Evolutionary conservation across 2,329 filamentous ascomycete species (phyloP).

Genomic region (Trichoderma sp.): DNA sequence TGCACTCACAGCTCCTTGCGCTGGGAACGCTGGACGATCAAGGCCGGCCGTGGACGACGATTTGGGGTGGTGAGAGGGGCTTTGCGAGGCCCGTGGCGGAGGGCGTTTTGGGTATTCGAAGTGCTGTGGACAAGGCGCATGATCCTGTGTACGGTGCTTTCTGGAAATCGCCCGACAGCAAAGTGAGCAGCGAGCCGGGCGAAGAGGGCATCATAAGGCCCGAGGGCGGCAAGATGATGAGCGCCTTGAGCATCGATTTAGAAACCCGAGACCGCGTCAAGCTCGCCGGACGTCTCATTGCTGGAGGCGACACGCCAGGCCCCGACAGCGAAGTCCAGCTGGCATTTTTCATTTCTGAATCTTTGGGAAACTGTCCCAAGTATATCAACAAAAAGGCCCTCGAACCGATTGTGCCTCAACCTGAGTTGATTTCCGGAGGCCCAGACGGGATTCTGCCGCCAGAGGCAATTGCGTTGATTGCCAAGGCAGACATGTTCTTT

Average conservation of each 20-base stretch:
- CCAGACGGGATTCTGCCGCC: slow-evolving; percentile 46
- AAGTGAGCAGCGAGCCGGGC: neutral
- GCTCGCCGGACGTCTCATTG: slow-evolving; percentile 68
- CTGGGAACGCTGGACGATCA: slow-evolving; percentile 69
- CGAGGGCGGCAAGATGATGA: slow-evolving; percentile 43
- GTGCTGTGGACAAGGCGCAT: slow-evolving; percentile 58
- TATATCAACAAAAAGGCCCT: slow-evolving; percentile 78
- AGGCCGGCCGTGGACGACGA: slow-evolving; percentile 71
- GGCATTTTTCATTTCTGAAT: slow-evolving; percentile 69
- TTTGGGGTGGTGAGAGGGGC: slow-evolving; percentile 74
- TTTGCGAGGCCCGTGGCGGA: slow-evolving; percentile 65
- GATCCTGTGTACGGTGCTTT: slow-evolving; percentile 73
- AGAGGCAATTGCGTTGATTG: slow-evolving; percentile 61
- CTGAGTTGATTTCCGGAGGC: slow-evolving; percentile 50
- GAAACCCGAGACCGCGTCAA: slow-evolving; percentile 67
- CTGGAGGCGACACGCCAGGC: slow-evolving; percentile 54
- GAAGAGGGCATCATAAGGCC: slow-evolving; percentile 33
- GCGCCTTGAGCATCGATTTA: slow-evolving; percentile 58
- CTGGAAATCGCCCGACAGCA: slow-evolving; percentile 38
- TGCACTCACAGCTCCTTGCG: slow-evolving; percentile 66
- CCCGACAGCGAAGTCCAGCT: slow-evolving; percentile 50
- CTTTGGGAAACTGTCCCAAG: slow-evolving; percentile 82
- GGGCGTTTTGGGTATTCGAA: slow-evolving; percentile 64
- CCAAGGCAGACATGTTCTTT: slow-evolving; percentile 74
- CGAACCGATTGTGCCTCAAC: slow-evolving; percentile 45